A percentile compares a stretch with the other conserved stretches of the same genome.
These are phyloP conservation scores for Rhododendron mucronatum DNA, from an alignment of 148 eudicot species.

Conservation along the genomic window DNA sequence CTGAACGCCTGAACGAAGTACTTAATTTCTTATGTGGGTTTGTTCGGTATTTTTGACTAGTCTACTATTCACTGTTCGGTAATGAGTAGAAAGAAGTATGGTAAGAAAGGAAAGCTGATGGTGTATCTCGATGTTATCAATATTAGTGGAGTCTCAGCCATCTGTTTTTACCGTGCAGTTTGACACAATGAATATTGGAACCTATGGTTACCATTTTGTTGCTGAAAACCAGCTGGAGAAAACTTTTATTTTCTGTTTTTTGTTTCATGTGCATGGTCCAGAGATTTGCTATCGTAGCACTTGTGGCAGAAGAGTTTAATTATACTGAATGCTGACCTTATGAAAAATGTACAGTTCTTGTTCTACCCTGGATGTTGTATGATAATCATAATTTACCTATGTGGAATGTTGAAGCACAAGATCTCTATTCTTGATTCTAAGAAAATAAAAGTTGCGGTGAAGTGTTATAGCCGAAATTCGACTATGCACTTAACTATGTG, in stretches of 20 bases:
- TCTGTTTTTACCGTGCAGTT: not conserved
- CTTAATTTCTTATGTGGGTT: not conserved
- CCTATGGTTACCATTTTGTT: not conserved
- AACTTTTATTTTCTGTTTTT: not conserved
- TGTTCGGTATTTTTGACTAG: not conserved
- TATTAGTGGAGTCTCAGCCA: not conserved
- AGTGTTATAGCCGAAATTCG: not conserved
- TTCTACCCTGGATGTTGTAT: not conserved
- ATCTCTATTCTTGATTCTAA: not conserved
- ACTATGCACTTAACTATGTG: not conserved
- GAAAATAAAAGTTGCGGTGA: not conserved
- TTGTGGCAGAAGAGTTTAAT: not conserved
- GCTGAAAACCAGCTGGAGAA: not conserved
- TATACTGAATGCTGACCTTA: not conserved
- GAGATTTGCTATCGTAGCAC: not conserved
- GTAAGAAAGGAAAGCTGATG: not conserved
- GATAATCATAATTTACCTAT: not conserved
- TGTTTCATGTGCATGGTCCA: not conserved
- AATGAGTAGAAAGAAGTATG: not conserved
- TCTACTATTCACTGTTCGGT: not conserved
- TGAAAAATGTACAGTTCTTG: not conserved
- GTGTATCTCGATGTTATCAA: not conserved
- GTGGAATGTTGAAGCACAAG: not conserved
- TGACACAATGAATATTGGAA: not conserved
- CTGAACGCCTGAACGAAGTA: constrained; percentile 94